A percentile compares a stretch with the other conserved stretches of the same genome.
Conservation (phyloP, 257 asterid species). For the Osmanthus fragrans region DNA sequence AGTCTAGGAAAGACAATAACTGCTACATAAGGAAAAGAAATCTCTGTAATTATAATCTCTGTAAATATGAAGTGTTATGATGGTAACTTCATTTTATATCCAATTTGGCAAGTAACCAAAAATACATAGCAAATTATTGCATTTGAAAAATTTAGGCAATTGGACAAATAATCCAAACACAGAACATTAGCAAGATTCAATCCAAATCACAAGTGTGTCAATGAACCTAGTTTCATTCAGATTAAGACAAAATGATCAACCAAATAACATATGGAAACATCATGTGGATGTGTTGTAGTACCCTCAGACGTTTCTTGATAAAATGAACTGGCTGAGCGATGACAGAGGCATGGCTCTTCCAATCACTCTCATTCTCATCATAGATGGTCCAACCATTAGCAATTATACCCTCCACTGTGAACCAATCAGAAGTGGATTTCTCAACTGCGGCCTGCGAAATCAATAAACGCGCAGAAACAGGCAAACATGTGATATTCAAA, state of each 20-base stretch:
- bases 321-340: slow-evolving; percentile 87
- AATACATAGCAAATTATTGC: neutral
- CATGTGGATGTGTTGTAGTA: slow-evolving; percentile 14
- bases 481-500: slow-evolving; percentile 30
- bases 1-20: too few relatives aligned
- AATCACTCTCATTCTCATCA: slow-evolving; percentile 77
- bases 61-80: too few relatives aligned
- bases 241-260: neutral
- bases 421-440: slow-evolving; percentile 75
- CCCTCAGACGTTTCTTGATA: slow-evolving; percentile 84
- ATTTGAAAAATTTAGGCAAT: neutral
- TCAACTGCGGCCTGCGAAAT: slow-evolving; percentile 59
- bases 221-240: neutral
- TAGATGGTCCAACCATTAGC: slow-evolving; percentile 73
- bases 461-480: slow-evolving; percentile 32
- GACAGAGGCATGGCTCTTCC: slow-evolving; percentile 90
- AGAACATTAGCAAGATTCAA: neutral
- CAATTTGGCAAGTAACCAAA: neutral
- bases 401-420: slow-evolving; percentile 73
- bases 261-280: slow-evolving; percentile 10
- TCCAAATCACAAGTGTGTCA: neutral
- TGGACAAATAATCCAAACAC: neutral
- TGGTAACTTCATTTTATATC: too few relatives aligned
- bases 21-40: too few relatives aligned
- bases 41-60: too few relatives aligned